A percentile compares a stretch with the other conserved stretches of the same genome.
Evolutionary conservation across 768 basidiomycete species (phyloP).

Genomic region (Auriscalpium microsporum): DNA sequence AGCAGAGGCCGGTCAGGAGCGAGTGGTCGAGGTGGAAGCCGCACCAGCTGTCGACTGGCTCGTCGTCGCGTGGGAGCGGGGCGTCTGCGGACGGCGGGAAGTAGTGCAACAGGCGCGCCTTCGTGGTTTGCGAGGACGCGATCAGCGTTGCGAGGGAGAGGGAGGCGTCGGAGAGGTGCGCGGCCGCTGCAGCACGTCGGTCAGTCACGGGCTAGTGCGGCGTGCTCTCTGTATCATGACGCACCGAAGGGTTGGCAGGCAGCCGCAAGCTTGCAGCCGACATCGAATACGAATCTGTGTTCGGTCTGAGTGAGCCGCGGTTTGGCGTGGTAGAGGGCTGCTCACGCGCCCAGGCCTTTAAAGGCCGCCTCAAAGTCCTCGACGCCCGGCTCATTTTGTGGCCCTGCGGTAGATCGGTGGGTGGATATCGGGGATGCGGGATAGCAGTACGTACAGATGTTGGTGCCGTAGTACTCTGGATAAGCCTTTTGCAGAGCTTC

Average conservation of each 20-base stretch:
- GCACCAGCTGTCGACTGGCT: conserved; percentile 82
- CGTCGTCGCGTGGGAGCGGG: conserved; percentile 38
- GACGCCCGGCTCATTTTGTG: conserved; percentile 41
- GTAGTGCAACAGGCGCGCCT: conserved; percentile 94
- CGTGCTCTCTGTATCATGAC: conserved; percentile 12
- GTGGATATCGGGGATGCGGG: neutral
- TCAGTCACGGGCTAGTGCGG: conserved; percentile 4
- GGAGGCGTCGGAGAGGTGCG: conserved; percentile 56
- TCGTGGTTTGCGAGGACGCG: conserved; percentile 69
- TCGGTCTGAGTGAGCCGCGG: conserved; percentile 4
- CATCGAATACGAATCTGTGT: conserved; percentile 65
- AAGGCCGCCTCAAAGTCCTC: conserved; percentile 83
- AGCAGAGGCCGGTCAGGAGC: conserved; percentile 86
- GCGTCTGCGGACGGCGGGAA: conserved; percentile 58
- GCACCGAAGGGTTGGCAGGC: conserved; percentile 91
- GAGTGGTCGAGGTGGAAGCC: conserved; percentile 94
- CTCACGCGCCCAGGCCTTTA: conserved; percentile 70
- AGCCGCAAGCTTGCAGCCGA: conserved; percentile 71
- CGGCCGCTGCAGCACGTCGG: conserved; percentile 39
- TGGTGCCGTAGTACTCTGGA: conserved; percentile 80
- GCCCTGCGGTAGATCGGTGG: conserved; percentile 40
- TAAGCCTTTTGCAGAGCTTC: conserved; percentile 44
- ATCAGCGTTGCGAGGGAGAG: conserved; percentile 69
- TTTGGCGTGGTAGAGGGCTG: neutral
- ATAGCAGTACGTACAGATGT: conserved; percentile 61